Conservation (phyloP, 192 early-diverging fungal species). For the Coemansia sp. region DNA sequence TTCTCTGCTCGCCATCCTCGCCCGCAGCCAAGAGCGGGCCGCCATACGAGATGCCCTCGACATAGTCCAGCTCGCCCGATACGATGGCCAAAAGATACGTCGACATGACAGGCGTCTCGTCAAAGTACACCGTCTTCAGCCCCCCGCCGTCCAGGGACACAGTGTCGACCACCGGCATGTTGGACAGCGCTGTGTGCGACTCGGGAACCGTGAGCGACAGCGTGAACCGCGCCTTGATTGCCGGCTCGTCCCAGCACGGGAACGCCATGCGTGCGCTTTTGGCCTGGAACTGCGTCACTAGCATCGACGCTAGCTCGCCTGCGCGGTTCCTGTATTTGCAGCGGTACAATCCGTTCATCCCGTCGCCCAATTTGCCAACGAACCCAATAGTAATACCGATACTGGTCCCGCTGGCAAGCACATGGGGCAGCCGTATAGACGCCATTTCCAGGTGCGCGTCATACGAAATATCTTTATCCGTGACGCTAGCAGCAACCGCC, state of each 20-base stretch:
- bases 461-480: conserved; percentile 4
- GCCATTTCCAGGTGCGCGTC: conserved; percentile 47
- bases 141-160: neutral
- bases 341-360: conserved; percentile 84
- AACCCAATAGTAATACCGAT: conserved; percentile 59
- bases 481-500: conserved; percentile 1
- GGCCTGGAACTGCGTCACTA: conserved; percentile 79
- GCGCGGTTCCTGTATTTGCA: conserved; percentile 60
- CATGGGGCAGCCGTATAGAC: conserved; percentile 32
- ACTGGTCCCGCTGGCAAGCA: conserved; percentile 33
- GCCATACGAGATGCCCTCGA: conserved; percentile 59
- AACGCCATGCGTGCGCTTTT: conserved; percentile 69
- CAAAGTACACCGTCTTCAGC: conserved; percentile 64
- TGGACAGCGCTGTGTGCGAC: conserved; percentile 67
- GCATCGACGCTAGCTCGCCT: conserved; percentile 59
- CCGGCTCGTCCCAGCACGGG: conserved; percentile 82
- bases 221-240: conserved; percentile 76
- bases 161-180: conserved; percentile 61
- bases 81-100: conserved; percentile 79
- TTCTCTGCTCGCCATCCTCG: neutral
- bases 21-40: conserved; percentile 5
- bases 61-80: conserved; percentile 77
- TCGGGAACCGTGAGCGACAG: conserved; percentile 62
- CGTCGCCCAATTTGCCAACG: conserved; percentile 65
- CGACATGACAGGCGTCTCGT: conserved; percentile 73